These are phyloP conservation scores for Murraya koenigii DNA, from an alignment of 345 rosid genomes.

Conservation along the genomic window DNA sequence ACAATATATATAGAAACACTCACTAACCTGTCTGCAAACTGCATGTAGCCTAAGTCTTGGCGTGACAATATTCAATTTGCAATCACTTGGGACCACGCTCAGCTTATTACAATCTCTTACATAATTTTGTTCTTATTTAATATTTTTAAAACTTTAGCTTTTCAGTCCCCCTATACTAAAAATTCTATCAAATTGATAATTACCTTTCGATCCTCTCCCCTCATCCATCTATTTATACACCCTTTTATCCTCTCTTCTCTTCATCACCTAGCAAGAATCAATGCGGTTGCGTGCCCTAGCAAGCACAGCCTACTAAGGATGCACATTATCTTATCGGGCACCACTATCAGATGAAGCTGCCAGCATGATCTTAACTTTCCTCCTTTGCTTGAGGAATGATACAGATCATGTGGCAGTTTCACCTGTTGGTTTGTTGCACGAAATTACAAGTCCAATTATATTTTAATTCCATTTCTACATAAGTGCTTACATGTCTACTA, in stretches of 20 bases:
- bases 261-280: not conserved
- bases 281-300: not conserved
- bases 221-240: constrained; percentile 24
- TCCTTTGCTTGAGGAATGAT: constrained; percentile 37
- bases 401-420: constrained; percentile 93
- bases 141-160: not conserved
- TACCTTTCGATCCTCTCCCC: constrained; percentile 15
- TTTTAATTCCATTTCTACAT: not conserved
- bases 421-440: constrained; percentile 69
- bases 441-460: constrained; percentile 16
- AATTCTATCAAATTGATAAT: constrained; percentile 11
- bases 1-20: constrained; percentile 34
- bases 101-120: constrained; percentile 5
- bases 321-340: constrained; percentile 35
- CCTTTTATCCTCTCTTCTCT: constrained; percentile 21
- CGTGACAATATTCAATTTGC: constrained; percentile 54
- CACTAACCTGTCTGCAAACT: constrained; percentile 31
- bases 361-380: constrained; percentile 91
- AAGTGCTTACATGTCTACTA: not conserved
- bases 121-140: not conserved
- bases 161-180: not conserved
- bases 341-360: constrained; percentile 97
- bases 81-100: constrained; percentile 42
- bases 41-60: constrained; percentile 27
- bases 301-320: constrained; percentile 3